Evolutionary conservation across 2,329 filamentous ascomycete species (phyloP).

Genomic region (Trichophyton simii): DNA sequence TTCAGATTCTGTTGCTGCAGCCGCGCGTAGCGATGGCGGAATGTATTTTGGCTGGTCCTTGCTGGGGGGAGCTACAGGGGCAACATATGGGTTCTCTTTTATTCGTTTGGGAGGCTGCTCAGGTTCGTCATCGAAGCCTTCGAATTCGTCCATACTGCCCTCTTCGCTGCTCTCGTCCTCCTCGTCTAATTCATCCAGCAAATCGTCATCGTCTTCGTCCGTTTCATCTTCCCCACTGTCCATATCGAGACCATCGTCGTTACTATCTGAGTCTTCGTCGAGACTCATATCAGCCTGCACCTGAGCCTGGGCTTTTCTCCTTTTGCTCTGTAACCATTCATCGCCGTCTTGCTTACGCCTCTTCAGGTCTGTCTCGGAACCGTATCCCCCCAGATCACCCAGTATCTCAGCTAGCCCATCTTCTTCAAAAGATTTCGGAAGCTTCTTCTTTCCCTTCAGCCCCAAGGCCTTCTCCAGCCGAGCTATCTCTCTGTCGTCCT

Average conservation of each 20-base stretch:
- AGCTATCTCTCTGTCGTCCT: constrained; percentile 82
- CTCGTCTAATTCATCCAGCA: constrained; percentile 19
- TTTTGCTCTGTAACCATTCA: constrained; percentile 48
- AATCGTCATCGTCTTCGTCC: constrained; percentile 18
- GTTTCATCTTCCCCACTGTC: constrained; percentile 21
- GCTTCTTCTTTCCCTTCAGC: constrained; percentile 56
- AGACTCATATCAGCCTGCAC: constrained; percentile 19
- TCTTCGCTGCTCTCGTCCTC: constrained; percentile 14
- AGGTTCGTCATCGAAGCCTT: constrained; percentile 27
- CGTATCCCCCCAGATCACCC: constrained; percentile 49
- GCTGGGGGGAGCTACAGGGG: constrained; percentile 41
- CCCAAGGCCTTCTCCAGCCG: constrained; percentile 79
- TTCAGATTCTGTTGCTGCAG: constrained; percentile 52
- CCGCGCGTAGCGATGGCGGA: constrained; percentile 66
- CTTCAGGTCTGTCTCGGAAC: constrained; percentile 38
- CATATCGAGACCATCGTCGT: constrained; percentile 24
- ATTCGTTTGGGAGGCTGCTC: constrained; percentile 21
- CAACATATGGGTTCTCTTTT: constrained; percentile 79
- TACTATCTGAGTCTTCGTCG: constrained; percentile 21
- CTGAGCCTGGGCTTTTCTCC: constrained; percentile 38
- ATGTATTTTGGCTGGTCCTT: constrained; percentile 58
- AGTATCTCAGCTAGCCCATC: constrained; percentile 74
- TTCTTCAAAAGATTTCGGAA: constrained; percentile 61
- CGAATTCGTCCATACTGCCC: constrained; percentile 28
- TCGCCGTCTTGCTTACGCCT: constrained; percentile 52